Evolutionary conservation across 2,329 filamentous ascomycete species (phyloP).

Genomic region (Trichoderma sp.): DNA sequence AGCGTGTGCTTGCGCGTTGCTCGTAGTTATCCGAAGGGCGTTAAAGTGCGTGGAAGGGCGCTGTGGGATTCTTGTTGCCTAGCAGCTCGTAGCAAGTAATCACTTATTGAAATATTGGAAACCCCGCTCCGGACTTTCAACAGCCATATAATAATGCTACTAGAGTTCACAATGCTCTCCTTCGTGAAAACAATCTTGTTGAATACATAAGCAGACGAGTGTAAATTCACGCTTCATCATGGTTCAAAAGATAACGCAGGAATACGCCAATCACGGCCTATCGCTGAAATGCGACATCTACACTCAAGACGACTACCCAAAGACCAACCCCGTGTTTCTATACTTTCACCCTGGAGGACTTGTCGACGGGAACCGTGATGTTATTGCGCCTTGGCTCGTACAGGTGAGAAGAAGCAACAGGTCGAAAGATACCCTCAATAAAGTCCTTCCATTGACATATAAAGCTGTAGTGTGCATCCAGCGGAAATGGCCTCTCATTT

Average conservation of each 20-base stretch:
- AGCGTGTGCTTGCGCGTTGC: background rate
- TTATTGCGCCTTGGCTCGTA: constrained; percentile 40
- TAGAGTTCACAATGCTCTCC: background rate
- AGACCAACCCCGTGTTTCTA: constrained; percentile 34
- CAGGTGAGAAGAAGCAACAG: constrained; percentile 32
- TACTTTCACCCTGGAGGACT: constrained; percentile 42
- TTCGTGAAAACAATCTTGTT: background rate
- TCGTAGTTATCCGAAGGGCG: background rate
- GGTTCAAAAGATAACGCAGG: constrained; percentile 32
- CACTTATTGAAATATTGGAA: background rate
- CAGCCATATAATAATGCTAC: background rate
- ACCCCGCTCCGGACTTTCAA: background rate
- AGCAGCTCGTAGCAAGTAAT: background rate
- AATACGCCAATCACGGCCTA: constrained; percentile 36
- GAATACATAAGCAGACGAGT: background rate
- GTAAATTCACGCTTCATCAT: constrained; percentile 18
- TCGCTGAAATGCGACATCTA: constrained; percentile 41
- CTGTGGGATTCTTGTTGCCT: background rate
- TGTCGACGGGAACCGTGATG: constrained; percentile 34
- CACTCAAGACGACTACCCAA: constrained; percentile 28
- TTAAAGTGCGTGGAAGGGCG: background rate
- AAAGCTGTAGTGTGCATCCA: constrained; percentile 30
- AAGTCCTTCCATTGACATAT: background rate
- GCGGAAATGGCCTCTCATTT: constrained; percentile 38
- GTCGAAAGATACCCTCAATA: too few relatives aligned